Evolutionary conservation across 331 rosid species (phyloP).

Genomic region (Rhamnella rubrinervis): DNA sequence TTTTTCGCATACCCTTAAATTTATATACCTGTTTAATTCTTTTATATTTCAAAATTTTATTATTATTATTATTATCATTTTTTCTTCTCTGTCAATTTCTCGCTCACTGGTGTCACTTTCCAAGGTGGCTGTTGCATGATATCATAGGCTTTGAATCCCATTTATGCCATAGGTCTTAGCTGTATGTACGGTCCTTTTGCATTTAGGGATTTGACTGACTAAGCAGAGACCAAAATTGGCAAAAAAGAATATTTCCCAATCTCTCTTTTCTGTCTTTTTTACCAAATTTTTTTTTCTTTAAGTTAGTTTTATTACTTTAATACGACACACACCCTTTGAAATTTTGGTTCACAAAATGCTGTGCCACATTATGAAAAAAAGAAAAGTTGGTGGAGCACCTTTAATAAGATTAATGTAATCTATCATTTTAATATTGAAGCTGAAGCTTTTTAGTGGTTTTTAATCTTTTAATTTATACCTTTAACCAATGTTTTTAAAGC

Average conservation of each 20-base stretch:
- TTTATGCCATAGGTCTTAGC: constrained; percentile 8
- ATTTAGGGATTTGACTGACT: constrained; percentile 27
- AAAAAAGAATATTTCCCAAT: constrained; percentile 24
- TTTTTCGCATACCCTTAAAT: no score
- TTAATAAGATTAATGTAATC: neutral
- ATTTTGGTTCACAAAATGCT: no score
- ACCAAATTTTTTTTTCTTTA: neutral
- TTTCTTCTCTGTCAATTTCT: neutral
- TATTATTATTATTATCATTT: neutral
- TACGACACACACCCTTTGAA: no score
- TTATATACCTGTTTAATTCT: no score
- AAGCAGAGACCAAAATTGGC: constrained; percentile 12
- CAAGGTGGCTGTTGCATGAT: constrained; percentile 14
- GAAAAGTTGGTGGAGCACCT: neutral
- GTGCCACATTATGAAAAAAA: no score
- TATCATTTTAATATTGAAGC: neutral
- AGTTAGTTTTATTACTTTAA: neutral
- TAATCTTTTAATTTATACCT: neutral
- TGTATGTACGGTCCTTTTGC: constrained; percentile 32
- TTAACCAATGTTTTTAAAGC: no score
- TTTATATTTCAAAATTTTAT: no score
- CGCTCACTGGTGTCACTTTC: constrained; percentile 15
- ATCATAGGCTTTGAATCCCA: constrained; percentile 6
- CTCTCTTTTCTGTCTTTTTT: neutral
- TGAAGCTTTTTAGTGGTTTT: constrained; percentile 16